Percentiles rank a stretch among this genome's conserved stretches.
These are phyloP conservation scores for Pythium rishiriense DNA, from an alignment of 352 stramenopile species.

Conservation along the genomic window DNA sequence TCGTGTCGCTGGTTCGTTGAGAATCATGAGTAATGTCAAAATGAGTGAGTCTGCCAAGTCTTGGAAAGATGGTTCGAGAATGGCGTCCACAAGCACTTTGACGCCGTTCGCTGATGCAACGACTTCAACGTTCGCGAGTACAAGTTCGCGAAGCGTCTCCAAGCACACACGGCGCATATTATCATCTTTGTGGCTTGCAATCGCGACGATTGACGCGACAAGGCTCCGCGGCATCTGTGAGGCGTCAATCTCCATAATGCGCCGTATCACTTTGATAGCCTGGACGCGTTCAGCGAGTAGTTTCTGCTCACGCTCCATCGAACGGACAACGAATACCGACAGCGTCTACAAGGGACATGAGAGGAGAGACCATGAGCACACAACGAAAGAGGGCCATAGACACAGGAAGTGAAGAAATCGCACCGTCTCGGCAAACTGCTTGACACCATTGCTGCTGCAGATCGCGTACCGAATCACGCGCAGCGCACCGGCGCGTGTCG, in stretches of 20 bases:
- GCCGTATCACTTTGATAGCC: slow-evolving; percentile 82
- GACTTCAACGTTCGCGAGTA: slow-evolving; percentile 79
- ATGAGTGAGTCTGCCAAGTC: slow-evolving; percentile 84
- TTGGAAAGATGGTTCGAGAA: slow-evolving; percentile 87
- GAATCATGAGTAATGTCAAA: slow-evolving; percentile 81
- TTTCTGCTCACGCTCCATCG: slow-evolving; percentile 87
- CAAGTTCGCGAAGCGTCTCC: slow-evolving; percentile 82
- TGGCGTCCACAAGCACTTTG: slow-evolving; percentile 83
- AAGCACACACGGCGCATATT: slow-evolving; percentile 86
- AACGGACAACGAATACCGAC: slow-evolving; percentile 82
- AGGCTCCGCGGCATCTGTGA: slow-evolving; percentile 81
- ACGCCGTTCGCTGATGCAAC: slow-evolving; percentile 84
- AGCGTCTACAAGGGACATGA: slow-evolving; percentile 38
- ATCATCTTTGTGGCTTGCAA: slow-evolving; percentile 88
- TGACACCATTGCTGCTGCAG: slow-evolving; percentile 72
- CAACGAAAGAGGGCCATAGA: neutral
- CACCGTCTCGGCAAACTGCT: slow-evolving; percentile 66
- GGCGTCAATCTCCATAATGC: slow-evolving; percentile 86
- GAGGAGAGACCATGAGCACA: neutral
- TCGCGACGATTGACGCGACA: slow-evolving; percentile 79
- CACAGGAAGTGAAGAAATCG: neutral
- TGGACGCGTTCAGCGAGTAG: slow-evolving; percentile 83
- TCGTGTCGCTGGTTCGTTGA: slow-evolving; percentile 85
- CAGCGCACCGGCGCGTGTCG: slow-evolving; percentile 70
- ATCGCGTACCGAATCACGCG: slow-evolving; percentile 85